phyloP scores from a whole-genome alignment of 2,329 filamentous ascomycete species.

The Purpureocillium takamizusanense region DNA sequence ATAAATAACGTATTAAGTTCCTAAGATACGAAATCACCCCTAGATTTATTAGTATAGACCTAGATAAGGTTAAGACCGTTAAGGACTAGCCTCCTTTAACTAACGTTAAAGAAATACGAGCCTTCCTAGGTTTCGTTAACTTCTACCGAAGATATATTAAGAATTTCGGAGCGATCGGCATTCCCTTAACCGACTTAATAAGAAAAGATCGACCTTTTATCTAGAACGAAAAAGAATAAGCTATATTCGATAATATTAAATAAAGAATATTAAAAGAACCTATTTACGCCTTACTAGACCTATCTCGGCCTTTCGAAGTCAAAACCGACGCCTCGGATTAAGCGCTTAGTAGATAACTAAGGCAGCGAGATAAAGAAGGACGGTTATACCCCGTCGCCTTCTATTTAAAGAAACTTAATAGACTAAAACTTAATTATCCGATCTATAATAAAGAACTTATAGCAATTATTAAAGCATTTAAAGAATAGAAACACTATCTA shows the following conservation, averaged over 20 bases:
- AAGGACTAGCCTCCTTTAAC: not conserved
- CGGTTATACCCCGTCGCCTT: not conserved
- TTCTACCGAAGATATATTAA: slow-evolving; percentile 2
- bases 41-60: too few species aligned
- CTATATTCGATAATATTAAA: too few species aligned
- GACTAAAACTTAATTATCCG: slow-evolving; percentile 7
- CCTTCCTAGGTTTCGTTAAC: slow-evolving; percentile 7
- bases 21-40: slow-evolving; percentile 6
- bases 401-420: slow-evolving; percentile 7
- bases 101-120: slow-evolving; percentile 8
- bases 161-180: not conserved
- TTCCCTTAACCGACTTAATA: not conserved
- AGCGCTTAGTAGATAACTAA: not conserved
- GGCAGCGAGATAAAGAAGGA: not conserved
- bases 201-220: not conserved
- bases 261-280: not conserved
- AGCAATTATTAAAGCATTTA: slow-evolving; percentile 1
- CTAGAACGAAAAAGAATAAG: too few species aligned
- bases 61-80: slow-evolving; percentile 9
- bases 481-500: slow-evolving; percentile 8
- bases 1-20: slow-evolving; percentile 7
- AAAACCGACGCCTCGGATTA: not conserved
- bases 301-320: not conserved
- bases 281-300: not conserved
- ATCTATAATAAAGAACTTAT: too few species aligned